A percentile compares a stretch with the other conserved stretches of the same genome.
Evolutionary conservation across 768 basidiomycete genomes (phyloP).

Genomic region (Russula ochroleuca): DNA sequence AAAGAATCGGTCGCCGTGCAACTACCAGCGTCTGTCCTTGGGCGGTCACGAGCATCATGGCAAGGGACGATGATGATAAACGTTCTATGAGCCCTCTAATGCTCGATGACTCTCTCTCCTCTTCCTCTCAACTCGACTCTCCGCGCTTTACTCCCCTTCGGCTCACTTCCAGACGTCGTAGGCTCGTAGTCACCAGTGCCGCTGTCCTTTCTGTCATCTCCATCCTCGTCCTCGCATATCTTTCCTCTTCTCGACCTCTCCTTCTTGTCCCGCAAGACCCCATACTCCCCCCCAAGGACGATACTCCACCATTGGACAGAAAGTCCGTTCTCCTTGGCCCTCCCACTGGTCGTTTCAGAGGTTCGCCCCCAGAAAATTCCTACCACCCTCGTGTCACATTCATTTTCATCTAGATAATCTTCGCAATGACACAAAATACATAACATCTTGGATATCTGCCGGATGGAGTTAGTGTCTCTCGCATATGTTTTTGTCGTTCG

Average conservation of each 20-base stretch:
- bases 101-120: background rate
- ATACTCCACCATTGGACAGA: background rate
- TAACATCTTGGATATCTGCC: slow-evolving; percentile 72
- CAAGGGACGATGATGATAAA: background rate
- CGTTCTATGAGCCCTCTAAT: background rate
- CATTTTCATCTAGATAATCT: slow-evolving; percentile 49
- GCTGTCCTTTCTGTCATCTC: slow-evolving; percentile 9
- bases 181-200: background rate
- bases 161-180: slow-evolving; percentile 7
- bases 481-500: background rate
- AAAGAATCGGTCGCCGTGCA: too few relatives aligned
- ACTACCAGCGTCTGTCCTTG: background rate
- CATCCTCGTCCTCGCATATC: slow-evolving; percentile 8
- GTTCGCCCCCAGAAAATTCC: slow-evolving; percentile 31
- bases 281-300: background rate
- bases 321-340: slow-evolving; percentile 37
- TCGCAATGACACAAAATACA: slow-evolving; percentile 54
- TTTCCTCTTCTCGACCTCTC: slow-evolving; percentile 7
- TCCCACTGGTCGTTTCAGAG: slow-evolving; percentile 56
- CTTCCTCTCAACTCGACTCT: background rate
- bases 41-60: background rate
- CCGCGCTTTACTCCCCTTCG: background rate
- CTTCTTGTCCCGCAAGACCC: background rate
- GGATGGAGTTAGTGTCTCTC: slow-evolving; percentile 53
- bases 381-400: too few relatives aligned